Base-by-base conservation (phyloP, 2,329 filamentous ascomycete species). In the Fusarium burgessii region DNA sequence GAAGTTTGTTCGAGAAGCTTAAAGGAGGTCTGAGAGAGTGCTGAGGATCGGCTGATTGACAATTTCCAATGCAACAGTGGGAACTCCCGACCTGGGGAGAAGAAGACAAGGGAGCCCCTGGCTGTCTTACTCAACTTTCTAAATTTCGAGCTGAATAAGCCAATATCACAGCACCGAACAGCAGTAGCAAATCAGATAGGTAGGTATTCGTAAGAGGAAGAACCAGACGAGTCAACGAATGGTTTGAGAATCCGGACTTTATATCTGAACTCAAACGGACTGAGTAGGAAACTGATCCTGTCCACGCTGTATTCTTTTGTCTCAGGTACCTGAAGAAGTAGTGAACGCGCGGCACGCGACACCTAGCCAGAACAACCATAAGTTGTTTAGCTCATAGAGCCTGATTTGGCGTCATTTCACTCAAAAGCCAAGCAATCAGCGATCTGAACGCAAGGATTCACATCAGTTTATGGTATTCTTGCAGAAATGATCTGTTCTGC, bases 331-430 rank as follows among this genome's bases (percentile, higher is more conserved):
- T 54, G 35, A 50, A 43, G 60, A 42, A 64, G 56, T 72, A 29
- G 6, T 29, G 69, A 69, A 72, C 57, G 69, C 60, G 69, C 69
- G 69, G 69, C 69, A 72, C 69, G 61, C 60, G 69, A 71, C 69
- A 61, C 36, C 33, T 41, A 57, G 29, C 46, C 51, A 27, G 45
- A 66, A 72, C 33, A 54, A 46, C 45, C 33, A 43, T 27, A 35
- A 45, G 47, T 25, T 43, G 35, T 13, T 42, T 47, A 47, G 33
- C 33, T 17, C 38, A 40, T 11, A 42, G 27, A 29, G 17, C 32
- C 42, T 42, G 51, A 45, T 45, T 64, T 56, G 49, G 35, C 42
- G 23, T 59, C 45, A 43, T 18, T 17, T 49, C 36, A 49, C 25
- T 25, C 12, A 36, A 13, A 23, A 42, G 29, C n/a, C 18, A 27